A percentile compares a stretch with the other conserved stretches of the same genome.
Evolutionary conservation across 129 eudicot genomes (phyloP).

Genomic region (Smallanthus sonchifolius): DNA sequence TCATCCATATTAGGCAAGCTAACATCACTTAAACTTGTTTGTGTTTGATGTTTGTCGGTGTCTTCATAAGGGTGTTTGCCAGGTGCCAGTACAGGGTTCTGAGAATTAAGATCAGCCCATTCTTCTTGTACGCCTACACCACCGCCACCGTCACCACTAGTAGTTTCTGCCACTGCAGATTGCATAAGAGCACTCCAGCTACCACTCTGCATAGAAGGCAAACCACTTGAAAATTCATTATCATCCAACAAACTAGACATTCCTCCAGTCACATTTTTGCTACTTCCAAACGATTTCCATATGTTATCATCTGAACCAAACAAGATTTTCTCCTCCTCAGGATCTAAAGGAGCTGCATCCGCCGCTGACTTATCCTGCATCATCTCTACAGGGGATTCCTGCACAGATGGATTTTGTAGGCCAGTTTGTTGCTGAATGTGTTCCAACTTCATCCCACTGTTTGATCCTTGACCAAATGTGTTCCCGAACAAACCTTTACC

Average conservation of each 20-base stretch:
- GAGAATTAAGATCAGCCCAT: slow-evolving; percentile 48
- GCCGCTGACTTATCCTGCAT: slow-evolving; percentile 31
- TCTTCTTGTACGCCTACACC: slow-evolving; percentile 49
- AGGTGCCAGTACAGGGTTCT: slow-evolving; percentile 34
- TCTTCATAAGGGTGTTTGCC: slow-evolving; percentile 33
- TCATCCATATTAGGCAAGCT: slow-evolving; percentile 23
- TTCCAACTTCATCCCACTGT: slow-evolving; percentile 38
- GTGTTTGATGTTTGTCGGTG: slow-evolving; percentile 34
- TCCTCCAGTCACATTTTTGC: slow-evolving; percentile 35
- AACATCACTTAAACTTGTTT: slow-evolving; percentile 27
- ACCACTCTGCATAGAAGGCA: slow-evolving; percentile 84
- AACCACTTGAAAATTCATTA: slow-evolving; percentile 38
- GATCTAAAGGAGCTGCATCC: slow-evolving; percentile 61
- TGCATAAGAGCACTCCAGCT: slow-evolving; percentile 99
- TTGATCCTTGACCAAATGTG: slow-evolving; percentile 44
- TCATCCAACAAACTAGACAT: slow-evolving; percentile 43
- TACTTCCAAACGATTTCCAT: slow-evolving; percentile 79
- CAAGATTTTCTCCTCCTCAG: slow-evolving; percentile 80
- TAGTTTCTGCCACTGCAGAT: slow-evolving; percentile 92
- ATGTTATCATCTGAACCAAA: slow-evolving; percentile 85
- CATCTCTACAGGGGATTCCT: slow-evolving; percentile 31
- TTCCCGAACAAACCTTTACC: slow-evolving; percentile 48
- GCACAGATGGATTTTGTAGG: slow-evolving; percentile 31
- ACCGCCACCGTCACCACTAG: slow-evolving; percentile 38
- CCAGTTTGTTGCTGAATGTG: slow-evolving; percentile 39